Conservation (phyloP, 2,329 filamentous ascomycete species). For the Nemania abortiva region DNA sequence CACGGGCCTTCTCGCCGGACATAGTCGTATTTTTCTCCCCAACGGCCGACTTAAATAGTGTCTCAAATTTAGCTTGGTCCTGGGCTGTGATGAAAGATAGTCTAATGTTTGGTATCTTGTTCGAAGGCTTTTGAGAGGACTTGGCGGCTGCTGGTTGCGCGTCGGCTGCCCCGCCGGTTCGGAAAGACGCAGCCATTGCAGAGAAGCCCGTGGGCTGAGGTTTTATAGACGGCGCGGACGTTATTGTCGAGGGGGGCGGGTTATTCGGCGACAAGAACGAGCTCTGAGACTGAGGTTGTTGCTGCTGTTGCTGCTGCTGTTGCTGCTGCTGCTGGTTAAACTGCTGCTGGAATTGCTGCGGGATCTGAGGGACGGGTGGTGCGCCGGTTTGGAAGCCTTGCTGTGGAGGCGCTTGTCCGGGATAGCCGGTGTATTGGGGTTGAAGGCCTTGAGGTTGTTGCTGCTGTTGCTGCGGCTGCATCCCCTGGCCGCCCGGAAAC, state of each 20-base stretch:
- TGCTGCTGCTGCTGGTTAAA: conserved; percentile 71
- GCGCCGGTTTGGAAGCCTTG: conserved; percentile 71
- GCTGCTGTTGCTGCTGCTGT: conserved; percentile 70
- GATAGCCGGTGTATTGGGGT: conserved; percentile 62
- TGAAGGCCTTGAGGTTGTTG: conserved; percentile 51
- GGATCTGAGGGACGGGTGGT: conserved; percentile 70
- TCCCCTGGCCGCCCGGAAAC: conserved; percentile 66
- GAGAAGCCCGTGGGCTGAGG: conserved; percentile 75
- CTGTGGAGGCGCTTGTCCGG: conserved; percentile 63
- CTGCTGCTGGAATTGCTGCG: conserved; percentile 71
- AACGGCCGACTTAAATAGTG: conserved; percentile 94
- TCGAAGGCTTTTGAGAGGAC: conserved; percentile 63
- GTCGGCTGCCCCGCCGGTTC: conserved; percentile 60
- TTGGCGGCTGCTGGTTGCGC: conserved; percentile 57
- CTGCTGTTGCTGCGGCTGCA: conserved; percentile 60
- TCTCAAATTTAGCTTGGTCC: conserved; percentile 97
- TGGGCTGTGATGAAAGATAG: conserved; percentile 95
- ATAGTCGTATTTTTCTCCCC: conserved; percentile 86
- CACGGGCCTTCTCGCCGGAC: conserved; percentile 91
- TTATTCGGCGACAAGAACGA: conserved; percentile 63
- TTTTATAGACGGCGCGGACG: conserved; percentile 68
- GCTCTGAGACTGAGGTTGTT: conserved; percentile 58
- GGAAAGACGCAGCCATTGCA: conserved; percentile 76
- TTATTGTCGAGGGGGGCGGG: conserved; percentile 59
- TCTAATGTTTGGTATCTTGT: conserved; percentile 92